Evolutionary conservation across 2,329 filamentous ascomycete species (phyloP).

Genomic region (Neophaeococcomyces mojaviensis): DNA sequence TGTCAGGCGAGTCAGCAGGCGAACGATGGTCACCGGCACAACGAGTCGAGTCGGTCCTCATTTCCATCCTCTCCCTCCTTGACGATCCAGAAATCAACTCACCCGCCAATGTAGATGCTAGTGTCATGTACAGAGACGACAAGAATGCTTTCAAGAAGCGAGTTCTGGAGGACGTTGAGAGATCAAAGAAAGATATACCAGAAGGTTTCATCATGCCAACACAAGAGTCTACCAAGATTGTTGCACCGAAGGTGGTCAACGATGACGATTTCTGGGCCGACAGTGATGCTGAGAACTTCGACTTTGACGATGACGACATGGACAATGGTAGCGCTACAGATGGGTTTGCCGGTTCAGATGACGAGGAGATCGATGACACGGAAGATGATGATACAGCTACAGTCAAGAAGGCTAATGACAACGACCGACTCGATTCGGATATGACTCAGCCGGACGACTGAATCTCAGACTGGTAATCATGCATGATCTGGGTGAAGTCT

Average conservation of each 20-base stretch:
- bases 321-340: constrained; percentile 34
- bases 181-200: constrained; percentile 73
- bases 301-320: constrained; percentile 39
- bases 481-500: too few relatives aligned
- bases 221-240: constrained; percentile 49
- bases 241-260: constrained; percentile 55
- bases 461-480: not conserved
- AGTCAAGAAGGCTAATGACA: constrained; percentile 13
- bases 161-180: constrained; percentile 63
- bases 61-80: constrained; percentile 82
- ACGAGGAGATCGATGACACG: constrained; percentile 41
- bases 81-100: constrained; percentile 92
- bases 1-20: constrained; percentile 80
- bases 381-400: constrained; percentile 42
- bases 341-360: constrained; percentile 4
- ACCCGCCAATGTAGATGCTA: constrained; percentile 89
- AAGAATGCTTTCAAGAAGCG: constrained; percentile 61
- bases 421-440: constrained; percentile 19
- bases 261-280: constrained; percentile 78
- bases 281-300: constrained; percentile 58
- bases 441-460: constrained; percentile 19
- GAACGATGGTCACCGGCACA: constrained; percentile 94
- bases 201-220: constrained; percentile 75
- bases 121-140: constrained; percentile 73
- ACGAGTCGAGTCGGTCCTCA: constrained; percentile 87